Evolutionary conservation across 306 rosid species (phyloP), one percentile per base, ranked within the genome.

Genomic region (Carpinus fangiana): DNA sequence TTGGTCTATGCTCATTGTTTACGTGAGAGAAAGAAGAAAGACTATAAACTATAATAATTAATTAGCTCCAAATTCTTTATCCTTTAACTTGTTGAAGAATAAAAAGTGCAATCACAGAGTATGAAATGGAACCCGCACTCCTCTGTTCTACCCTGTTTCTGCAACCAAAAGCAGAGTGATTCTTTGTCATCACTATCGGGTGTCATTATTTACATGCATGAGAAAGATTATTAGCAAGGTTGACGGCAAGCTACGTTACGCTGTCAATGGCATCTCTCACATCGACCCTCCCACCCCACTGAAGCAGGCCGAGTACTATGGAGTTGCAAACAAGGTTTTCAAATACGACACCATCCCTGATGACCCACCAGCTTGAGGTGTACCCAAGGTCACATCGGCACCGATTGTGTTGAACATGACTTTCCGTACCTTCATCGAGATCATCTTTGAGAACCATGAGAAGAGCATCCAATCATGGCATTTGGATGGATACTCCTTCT

Each of bases 391-490:
- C 45, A 76, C 11, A 0, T 0, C 79, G 34, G 81, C 43, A 3
- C 82, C 97, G 5, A 89, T 87, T 60, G 92, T 94, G 6, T 0
- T 92, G 1, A 86, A 84, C 3, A 64, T 82, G 26, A 12, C 66
- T 0, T 80, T 78, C 53, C 90, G 88, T 16, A 78, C 79, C 75
- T 94, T 84, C 52, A 79, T 94, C 2, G 97, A 94, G 76, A 76
- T 94, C 82, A 70, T 94, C 73, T 89, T 94, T 10, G 98, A 94
- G 89, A 94, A 94, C 78, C 96, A 53, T 1, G 97, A 89, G 79
- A 92, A 89, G 82, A 87, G 86, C 78, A 26, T 89, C 17, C 97
- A 94, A 54, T 84, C 96, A 0, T 94, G 90, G 86, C 84, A 94
- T 67, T 53, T 94, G 38, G 68, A 70, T 11, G 98, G 97, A 46